Evolutionary conservation across 2,329 filamentous ascomycete genomes (phyloP).

Genomic region (Curvularia verruculosa): DNA sequence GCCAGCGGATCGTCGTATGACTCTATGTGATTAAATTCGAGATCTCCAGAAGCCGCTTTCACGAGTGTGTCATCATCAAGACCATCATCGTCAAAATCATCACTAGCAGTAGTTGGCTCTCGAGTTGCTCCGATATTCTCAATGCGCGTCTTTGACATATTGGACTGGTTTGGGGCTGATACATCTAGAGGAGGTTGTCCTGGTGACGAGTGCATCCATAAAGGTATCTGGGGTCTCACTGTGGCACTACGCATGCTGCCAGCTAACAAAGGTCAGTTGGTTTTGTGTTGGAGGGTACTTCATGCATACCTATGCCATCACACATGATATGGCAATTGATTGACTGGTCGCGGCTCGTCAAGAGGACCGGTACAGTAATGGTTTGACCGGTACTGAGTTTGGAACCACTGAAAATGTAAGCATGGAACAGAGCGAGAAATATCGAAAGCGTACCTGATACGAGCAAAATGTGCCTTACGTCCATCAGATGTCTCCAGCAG

Average conservation of each 20-base stretch:
- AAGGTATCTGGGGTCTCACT: constrained; percentile 57
- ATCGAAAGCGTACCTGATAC: constrained; percentile 56
- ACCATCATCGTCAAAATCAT: constrained; percentile 61
- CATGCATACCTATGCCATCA: constrained; percentile 72
- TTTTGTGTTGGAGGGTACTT: rapidly evolving
- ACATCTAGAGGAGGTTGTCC: constrained; percentile 25
- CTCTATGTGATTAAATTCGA: constrained; percentile 60
- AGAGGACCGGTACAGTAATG: constrained; percentile 63
- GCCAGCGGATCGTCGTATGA: constrained; percentile 50
- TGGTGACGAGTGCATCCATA: constrained; percentile 51
- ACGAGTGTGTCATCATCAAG: constrained; percentile 62
- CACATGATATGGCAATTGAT: constrained; percentile 78
- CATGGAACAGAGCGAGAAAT: background rate
- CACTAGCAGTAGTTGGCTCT: constrained; percentile 34
- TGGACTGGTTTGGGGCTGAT: constrained; percentile 25
- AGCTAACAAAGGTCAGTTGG: constrained; percentile 49
- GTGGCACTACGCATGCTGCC: constrained; percentile 62
- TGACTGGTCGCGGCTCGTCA: constrained; percentile 61
- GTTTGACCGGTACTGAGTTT: constrained; percentile 68
- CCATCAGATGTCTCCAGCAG: constrained; percentile 75
- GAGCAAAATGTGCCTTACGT: constrained; percentile 69
- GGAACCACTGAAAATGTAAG: constrained; percentile 61
- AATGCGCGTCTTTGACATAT: constrained; percentile 40
- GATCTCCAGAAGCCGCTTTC: constrained; percentile 46
- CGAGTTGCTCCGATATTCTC: constrained; percentile 19